phyloP scores from a whole-genome alignment of 805 yeast genomes.

The Lipomyces lipofer region DNA sequence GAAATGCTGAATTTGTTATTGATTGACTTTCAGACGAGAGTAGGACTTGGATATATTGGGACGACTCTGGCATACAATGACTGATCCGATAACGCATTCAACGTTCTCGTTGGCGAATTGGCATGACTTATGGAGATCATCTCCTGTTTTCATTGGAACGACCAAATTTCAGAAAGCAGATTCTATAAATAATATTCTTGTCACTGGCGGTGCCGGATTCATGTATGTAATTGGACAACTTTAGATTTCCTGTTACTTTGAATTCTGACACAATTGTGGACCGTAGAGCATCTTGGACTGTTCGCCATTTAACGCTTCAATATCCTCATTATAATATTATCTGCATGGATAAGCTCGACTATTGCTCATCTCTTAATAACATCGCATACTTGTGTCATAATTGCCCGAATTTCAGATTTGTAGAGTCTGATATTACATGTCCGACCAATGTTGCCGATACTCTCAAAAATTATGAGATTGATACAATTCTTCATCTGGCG shows the following conservation, averaged over 20 bases:
- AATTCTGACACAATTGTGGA: background rate
- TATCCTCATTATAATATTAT: constrained; percentile 41
- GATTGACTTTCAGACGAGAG: too few species aligned
- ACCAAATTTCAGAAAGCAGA: constrained; percentile 15
- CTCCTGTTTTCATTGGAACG: constrained; percentile 23
- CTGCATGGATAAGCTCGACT: constrained; percentile 51
- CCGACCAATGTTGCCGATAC: constrained; percentile 32
- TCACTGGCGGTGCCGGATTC: constrained; percentile 62
- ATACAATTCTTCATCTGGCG: constrained; percentile 51
- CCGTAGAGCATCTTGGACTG: constrained; percentile 49
- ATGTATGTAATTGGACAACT: constrained; percentile 39
- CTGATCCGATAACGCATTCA: too few species aligned
- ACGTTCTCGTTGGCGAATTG: too few species aligned
- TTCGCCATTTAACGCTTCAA: constrained; percentile 40
- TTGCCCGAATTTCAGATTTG: constrained; percentile 35
- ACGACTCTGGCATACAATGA: too few species aligned
- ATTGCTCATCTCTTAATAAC: constrained; percentile 45
- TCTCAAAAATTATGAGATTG: constrained; percentile 34
- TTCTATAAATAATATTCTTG: constrained; percentile 38
- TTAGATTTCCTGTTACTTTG: background rate
- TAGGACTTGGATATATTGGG: too few species aligned
- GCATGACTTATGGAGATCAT: constrained; percentile 21
- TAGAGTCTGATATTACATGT: constrained; percentile 44
- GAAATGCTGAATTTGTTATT: too few species aligned
- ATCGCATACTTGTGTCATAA: constrained; percentile 37